These are phyloP conservation scores for Botrytis byssoidea DNA, from an alignment of 2,329 filamentous ascomycete species.

Conservation along the genomic window DNA sequence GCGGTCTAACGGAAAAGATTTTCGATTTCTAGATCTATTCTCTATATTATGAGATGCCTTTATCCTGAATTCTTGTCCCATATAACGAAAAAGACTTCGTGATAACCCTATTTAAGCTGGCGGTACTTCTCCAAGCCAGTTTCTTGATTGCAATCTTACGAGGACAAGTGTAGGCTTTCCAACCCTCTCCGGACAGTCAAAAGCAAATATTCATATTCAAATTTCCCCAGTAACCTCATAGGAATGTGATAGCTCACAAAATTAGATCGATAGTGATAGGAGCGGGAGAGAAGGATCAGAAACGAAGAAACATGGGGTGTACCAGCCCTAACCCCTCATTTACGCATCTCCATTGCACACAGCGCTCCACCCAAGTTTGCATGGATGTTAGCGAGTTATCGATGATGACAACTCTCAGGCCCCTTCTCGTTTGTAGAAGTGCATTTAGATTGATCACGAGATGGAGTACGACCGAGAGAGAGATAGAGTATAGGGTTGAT, in stretches of 20 bases:
- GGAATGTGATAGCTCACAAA: not conserved
- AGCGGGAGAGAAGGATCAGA: not conserved
- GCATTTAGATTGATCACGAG: not conserved
- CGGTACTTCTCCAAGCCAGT: not conserved
- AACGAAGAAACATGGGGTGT: not conserved
- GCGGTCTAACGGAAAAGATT: no score
- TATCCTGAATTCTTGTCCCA: no score
- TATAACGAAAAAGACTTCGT: no score
- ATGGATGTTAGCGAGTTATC: not conserved
- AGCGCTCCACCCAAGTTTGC: not conserved
- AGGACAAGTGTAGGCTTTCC: not conserved
- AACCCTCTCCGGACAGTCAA: no score
- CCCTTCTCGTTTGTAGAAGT: not conserved
- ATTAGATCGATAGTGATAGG: not conserved
- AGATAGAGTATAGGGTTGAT: not conserved
- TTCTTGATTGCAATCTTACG: not conserved
- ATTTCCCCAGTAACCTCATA: no score
- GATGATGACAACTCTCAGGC: not conserved
- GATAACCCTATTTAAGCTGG: not conserved
- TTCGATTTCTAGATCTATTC: no score
- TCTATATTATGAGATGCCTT: no score
- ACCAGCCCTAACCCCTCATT: not conserved
- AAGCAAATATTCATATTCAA: not conserved
- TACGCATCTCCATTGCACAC: not conserved
- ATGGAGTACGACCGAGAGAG: not conserved